Evolutionary conservation across 345 rosid genomes (phyloP), one percentile per base, ranked within the genome.

Genomic region (Ceriops tagal): DNA sequence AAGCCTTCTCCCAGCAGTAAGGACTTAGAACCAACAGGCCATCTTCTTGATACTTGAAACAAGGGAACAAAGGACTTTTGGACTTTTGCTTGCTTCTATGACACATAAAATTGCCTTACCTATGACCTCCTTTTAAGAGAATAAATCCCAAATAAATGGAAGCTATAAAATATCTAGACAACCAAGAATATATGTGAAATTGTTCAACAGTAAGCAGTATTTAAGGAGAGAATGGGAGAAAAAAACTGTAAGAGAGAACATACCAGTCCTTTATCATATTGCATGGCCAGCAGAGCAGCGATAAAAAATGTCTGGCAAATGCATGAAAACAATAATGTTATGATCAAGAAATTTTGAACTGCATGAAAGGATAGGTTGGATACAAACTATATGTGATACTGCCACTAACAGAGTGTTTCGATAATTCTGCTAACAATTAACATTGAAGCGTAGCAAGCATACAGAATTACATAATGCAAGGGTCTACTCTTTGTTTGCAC

Each of bases 221-320:
- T 43, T 71, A 72, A 63, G 49, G 34, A 66, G 63, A 63, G 64
- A 71, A 11, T 22, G 10, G 32, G 72, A 61, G 69, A 22, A 68
- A 62, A 61, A 61, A 72, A 11, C 32, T 26, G 31, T 30, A 76
- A 51, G 65, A 61, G 82, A 73, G 72, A 71, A 64, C 80, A 59
- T 95, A 95, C 97, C 96, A 95, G 82, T 64, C 93, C 90, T 81
- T 88, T 95, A 81, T 86, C 81, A 56, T 95, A 95, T 80, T 95
- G 99, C 99, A 95, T 95, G 68, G 99, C 97, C 87, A 95, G 85
- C 49, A 92, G 92, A 37, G 93, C 99, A 73, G 97, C 99, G 70
- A 92, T 92, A 75, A 95, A 95, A 84, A 95, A 95, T 59, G 97
- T 91, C 99, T 95, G 89, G 67, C 68, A 55, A 64, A 59, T 43